Conservation (phyloP, 2,329 filamentous ascomycete genomes). For the Hirsutella thompsonii region DNA sequence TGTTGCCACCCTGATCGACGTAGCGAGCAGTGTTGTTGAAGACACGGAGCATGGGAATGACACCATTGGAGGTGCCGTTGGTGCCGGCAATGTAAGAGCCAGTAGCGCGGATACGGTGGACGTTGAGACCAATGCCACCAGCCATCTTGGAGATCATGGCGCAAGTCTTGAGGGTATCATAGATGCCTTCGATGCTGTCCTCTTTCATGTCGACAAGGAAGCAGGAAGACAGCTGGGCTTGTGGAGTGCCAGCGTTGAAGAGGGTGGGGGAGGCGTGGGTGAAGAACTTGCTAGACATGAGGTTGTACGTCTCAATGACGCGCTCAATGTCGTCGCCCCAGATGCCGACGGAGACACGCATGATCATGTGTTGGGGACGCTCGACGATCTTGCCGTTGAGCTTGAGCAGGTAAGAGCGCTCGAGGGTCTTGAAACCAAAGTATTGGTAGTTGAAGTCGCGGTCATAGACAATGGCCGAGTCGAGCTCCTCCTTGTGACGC, state of each 20-base stretch:
- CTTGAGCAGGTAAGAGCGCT: slow-evolving; percentile 93
- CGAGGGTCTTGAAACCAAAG: slow-evolving; percentile 98
- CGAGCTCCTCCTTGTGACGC: slow-evolving; percentile 92
- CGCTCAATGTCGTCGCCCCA: slow-evolving; percentile 91
- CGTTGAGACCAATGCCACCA: slow-evolving; percentile 92
- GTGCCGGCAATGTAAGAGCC: slow-evolving; percentile 97
- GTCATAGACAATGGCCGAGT: slow-evolving; percentile 98
- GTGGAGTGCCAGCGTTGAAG: slow-evolving; percentile 94
- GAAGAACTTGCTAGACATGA: slow-evolving; percentile 98
- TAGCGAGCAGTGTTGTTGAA: slow-evolving; percentile 99
- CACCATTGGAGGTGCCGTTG: slow-evolving; percentile 94
- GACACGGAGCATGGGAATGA: slow-evolving; percentile 94
- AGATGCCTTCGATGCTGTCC: slow-evolving; percentile 98
- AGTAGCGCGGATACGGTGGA: slow-evolving; percentile 92
- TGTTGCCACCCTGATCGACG: slow-evolving; percentile 98
- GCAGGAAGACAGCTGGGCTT: slow-evolving; percentile 91
- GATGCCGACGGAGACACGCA: slow-evolving; percentile 96
- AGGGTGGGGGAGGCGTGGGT: slow-evolving; percentile 96
- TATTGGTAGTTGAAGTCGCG: slow-evolving; percentile 99
- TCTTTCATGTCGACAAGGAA: slow-evolving; percentile 99
- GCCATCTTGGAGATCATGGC: slow-evolving; percentile 99
- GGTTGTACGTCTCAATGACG: slow-evolving; percentile 93
- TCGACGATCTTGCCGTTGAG: slow-evolving; percentile 94
- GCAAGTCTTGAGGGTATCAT: slow-evolving; percentile 97
- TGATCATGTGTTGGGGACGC: slow-evolving; percentile 98